Base-by-base conservation (phyloP, 345 rosid genomes). In the Brassica carinata region DNA sequence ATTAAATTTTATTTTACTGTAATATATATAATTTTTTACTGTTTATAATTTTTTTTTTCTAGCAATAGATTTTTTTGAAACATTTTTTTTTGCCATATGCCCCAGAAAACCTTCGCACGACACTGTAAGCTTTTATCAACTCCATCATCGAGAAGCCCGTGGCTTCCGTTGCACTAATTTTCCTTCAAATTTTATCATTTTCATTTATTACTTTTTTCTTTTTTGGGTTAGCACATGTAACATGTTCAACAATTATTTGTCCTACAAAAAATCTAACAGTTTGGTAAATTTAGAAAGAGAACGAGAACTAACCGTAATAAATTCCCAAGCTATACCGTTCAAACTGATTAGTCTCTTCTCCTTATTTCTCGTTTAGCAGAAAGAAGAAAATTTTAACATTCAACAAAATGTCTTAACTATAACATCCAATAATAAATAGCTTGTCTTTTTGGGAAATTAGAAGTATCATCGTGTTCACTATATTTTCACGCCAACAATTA, bases 211-310 rank as follows among this genome's bases (percentile, higher is more conserved):
- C 33, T 7, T 66, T 53, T 36, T 74, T 74, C 69, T 30, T 45
- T 65, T 65, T 72, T 65, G 17, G 70, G 74, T 73, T 33, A 79
- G 69, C 55, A 73, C 74, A 79, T 67, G 78, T 68, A 67, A 59
- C 64, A 73, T 73, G 82, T 45, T 73, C 73, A 67, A 48, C 78
- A 30, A 43, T 73, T 57, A 67, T 58, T 30, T 40, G 53, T 45
- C 63, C 55, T 67, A 73, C 15, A 8, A 19, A n/a, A 59, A 73
- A 40, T 19, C 71, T 79, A 72, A 66, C 77, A 38, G 13, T 79
- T 79, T 79, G 73, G 82, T 79, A 29, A 27, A 55, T 57, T 57
- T 57, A 14, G 82, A 79, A 27, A 72, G 68, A 65, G 77, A 79
- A 72, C 8, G 48, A 65, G 51, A 79, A 72, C 82, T 78, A 78